Conservation (phyloP, 352 stramenopile genomes). For the Globisporangium carolinianum region DNA sequence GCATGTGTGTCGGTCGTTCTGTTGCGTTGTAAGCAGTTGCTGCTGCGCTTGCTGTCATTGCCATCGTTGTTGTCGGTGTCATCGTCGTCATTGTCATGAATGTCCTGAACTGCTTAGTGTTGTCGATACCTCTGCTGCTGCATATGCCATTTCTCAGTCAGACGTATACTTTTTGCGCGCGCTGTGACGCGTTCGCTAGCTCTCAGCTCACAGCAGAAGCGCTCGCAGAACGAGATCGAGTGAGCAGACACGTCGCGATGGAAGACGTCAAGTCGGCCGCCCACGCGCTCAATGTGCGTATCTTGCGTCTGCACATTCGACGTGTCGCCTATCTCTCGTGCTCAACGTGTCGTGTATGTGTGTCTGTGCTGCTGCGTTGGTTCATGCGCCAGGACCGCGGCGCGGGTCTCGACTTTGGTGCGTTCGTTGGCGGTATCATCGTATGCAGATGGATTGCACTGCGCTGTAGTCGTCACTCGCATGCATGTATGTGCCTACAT, state of each 20-base stretch:
- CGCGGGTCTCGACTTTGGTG: slow-evolving; percentile 69
- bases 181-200: neutral
- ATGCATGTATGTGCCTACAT: neutral
- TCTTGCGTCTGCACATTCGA: neutral
- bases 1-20: neutral
- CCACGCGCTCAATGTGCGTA: slow-evolving; percentile 33
- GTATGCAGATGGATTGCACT: neutral
- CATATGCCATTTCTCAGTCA: neutral
- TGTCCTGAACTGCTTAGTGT: neutral
- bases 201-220: too few relatives aligned
- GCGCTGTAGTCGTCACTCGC: neutral
- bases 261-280: slow-evolving; percentile 39
- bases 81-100: too few relatives aligned
- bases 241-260: slow-evolving; percentile 12
- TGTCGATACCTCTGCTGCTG: neutral
- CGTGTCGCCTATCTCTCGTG: neutral
- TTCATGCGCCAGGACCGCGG: slow-evolving; percentile 40
- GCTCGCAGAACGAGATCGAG: neutral
- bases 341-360: neutral
- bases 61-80: too few relatives aligned
- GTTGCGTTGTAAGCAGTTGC: too few relatives aligned
- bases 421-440: neutral
- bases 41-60: neutral
- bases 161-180: neutral
- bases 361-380: neutral